Percentiles rank a stretch among this genome's conserved stretches.
phyloP scores from a whole-genome alignment of 2,329 filamentous ascomycete genomes.

The Metarhizium guizhouense region DNA sequence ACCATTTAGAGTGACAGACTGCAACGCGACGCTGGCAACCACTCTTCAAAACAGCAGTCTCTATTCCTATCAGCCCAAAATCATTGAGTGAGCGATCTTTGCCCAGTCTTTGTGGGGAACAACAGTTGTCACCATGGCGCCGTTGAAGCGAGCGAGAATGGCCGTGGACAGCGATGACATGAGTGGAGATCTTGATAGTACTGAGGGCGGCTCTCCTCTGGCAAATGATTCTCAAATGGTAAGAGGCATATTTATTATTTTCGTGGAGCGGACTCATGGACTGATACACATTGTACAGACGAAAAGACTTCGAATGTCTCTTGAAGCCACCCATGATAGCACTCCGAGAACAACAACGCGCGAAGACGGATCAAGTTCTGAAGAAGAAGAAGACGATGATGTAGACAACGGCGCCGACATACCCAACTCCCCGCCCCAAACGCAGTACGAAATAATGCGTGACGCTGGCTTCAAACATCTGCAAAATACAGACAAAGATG shows the following conservation, averaged over 20 bases:
- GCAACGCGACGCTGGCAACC: not conserved
- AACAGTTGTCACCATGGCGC: slow-evolving; percentile 15
- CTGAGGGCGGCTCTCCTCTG: not conserved
- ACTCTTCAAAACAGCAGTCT: not conserved
- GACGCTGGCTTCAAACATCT: slow-evolving; percentile 52
- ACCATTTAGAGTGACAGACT: not conserved
- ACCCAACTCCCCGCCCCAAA: slow-evolving; percentile 31
- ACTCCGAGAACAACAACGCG: not conserved
- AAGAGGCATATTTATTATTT: not conserved
- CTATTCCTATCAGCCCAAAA: not conserved
- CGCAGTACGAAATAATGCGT: slow-evolving; percentile 53
- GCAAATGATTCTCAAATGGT: not conserved
- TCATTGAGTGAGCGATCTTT: not conserved
- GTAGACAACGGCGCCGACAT: not conserved
- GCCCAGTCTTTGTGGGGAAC: not conserved
- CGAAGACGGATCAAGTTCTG: slow-evolving; percentile 2
- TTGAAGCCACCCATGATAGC: not conserved
- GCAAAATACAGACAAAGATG: slow-evolving; percentile 46
- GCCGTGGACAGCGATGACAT: slow-evolving; percentile 8
- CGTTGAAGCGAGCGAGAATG: slow-evolving; percentile 34
- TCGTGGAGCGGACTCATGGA: not conserved
- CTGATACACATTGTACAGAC: slow-evolving; percentile 11
- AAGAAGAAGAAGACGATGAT: not conserved
- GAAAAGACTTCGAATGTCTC: slow-evolving; percentile 8
- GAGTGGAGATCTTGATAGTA: not conserved